Conservation (phyloP, 192 early-diverging fungal species). For the Gonapodya prolifera region DNA sequence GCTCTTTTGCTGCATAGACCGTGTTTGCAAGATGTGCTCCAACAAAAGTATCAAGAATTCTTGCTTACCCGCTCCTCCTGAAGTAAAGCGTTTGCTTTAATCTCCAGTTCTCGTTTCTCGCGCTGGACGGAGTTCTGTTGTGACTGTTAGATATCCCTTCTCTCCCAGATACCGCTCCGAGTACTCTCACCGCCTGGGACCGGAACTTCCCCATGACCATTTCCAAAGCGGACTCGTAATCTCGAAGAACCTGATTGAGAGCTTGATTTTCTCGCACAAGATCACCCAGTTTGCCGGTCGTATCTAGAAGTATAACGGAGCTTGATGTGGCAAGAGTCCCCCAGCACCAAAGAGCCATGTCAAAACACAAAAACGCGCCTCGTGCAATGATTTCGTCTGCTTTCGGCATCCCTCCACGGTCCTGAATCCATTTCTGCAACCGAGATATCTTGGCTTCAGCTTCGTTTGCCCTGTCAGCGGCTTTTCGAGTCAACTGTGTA, state of each 20-base stretch:
- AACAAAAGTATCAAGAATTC: not conserved
- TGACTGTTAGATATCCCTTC: not conserved
- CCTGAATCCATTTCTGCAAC: not conserved
- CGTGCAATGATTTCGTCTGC: not conserved
- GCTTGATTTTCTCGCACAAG: not conserved
- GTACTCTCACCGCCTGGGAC: not conserved
- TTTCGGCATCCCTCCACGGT: not conserved
- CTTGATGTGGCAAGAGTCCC: no score
- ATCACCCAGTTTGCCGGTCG: not conserved
- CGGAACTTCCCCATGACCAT: conserved; percentile 2
- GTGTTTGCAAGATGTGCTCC: not conserved
- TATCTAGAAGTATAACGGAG: not conserved
- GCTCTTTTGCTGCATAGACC: not conserved
- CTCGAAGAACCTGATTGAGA: not conserved
- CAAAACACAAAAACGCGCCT: no score
- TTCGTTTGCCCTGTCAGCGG: not conserved
- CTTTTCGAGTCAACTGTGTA: not conserved
- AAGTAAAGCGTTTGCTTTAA: conserved; percentile 2
- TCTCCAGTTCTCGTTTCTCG: conserved; percentile 7
- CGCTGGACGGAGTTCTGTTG: not conserved
- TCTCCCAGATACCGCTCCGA: conserved; percentile 1
- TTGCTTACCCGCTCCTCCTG: conserved; percentile 7
- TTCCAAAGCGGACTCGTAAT: not conserved
- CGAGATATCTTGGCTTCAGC: not conserved
- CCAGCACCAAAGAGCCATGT: no score